Conservation (phyloP, 2,329 filamentous ascomycete genomes). For the Thyridium curvatum region DNA sequence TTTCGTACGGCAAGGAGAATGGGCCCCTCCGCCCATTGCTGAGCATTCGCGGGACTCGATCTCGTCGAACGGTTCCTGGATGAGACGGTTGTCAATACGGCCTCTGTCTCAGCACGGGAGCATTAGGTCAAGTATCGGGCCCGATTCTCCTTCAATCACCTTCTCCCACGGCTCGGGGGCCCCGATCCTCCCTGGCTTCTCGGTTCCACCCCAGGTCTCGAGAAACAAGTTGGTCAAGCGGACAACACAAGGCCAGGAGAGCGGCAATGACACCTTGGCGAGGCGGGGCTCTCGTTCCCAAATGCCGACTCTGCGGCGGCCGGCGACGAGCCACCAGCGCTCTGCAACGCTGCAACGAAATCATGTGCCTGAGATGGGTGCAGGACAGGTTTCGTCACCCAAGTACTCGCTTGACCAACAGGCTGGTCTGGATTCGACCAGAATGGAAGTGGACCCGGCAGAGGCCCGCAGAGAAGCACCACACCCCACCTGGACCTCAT, state of each 20-base stretch:
- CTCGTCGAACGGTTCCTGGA: conserved; percentile 64
- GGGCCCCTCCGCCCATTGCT: conserved; percentile 24
- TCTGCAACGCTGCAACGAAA: conserved; percentile 61
- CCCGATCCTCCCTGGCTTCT: conserved; percentile 46
- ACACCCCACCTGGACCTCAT: conserved; percentile 43
- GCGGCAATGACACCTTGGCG: conserved; percentile 32
- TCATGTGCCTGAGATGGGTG: no score
- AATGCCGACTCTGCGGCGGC: conserved; percentile 61
- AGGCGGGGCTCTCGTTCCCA: conserved; percentile 51
- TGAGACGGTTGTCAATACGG: conserved; percentile 62
- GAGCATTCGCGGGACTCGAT: conserved; percentile 49
- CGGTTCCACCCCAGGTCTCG: conserved; percentile 37
- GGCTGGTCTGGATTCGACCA: conserved; percentile 13
- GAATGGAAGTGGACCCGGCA: conserved; percentile 8
- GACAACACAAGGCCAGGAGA: conserved; percentile 47
- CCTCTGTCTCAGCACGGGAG: conserved; percentile 61
- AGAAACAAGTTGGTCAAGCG: conserved; percentile 78
- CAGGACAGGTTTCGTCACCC: conserved; percentile 2
- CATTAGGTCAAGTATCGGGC: conserved; percentile 56
- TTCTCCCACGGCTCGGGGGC: conserved; percentile 62
- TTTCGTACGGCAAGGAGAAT: conserved; percentile 31
- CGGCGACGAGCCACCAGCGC: conserved; percentile 74
- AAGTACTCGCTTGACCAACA: conserved; percentile 28
- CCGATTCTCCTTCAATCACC: conserved; percentile 58
- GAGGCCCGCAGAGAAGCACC: conserved; percentile 6